Evolutionary conservation across 2,329 filamentous ascomycete species (phyloP).

Genomic region (Eutypella sp.): DNA sequence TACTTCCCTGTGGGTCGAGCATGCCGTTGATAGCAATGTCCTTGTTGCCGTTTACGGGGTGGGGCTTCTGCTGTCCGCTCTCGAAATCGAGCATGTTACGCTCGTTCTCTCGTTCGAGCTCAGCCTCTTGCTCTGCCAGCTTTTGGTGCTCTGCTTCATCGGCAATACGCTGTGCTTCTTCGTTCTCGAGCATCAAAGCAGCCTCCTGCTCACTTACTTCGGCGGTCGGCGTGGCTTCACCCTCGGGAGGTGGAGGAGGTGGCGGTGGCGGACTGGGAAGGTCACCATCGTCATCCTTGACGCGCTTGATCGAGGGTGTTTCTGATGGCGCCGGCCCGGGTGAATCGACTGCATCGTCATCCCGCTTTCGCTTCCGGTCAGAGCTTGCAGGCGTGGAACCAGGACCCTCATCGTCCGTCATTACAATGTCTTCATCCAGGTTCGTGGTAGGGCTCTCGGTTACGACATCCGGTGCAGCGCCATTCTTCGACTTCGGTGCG

Average conservation of each 20-base stretch:
- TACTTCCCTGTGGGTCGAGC: slow-evolving; percentile 2
- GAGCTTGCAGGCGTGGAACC: slow-evolving; percentile 41
- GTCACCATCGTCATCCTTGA: slow-evolving; percentile 43
- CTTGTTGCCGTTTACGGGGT: slow-evolving; percentile 14
- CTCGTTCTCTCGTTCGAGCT: slow-evolving; percentile 34
- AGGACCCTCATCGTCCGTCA: slow-evolving; percentile 39
- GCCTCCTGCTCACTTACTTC: slow-evolving; percentile 45
- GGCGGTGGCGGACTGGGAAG: slow-evolving; percentile 33
- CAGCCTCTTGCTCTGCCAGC: slow-evolving; percentile 28
- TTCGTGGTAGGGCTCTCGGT: slow-evolving; percentile 17
- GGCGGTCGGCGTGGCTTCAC: slow-evolving; percentile 28
- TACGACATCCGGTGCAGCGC: slow-evolving; percentile 12
- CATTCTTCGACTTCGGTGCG: slow-evolving; percentile 18
- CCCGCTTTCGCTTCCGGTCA: slow-evolving; percentile 62
- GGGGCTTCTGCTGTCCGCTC: slow-evolving; percentile 24
- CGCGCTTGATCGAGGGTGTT: slow-evolving; percentile 49
- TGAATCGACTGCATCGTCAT: slow-evolving; percentile 37
- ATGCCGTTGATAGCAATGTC: slow-evolving; percentile 3
- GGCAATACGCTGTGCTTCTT: slow-evolving; percentile 48
- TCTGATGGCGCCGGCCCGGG: slow-evolving; percentile 47
- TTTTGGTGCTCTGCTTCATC: slow-evolving; percentile 38
- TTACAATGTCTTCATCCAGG: slow-evolving; percentile 29
- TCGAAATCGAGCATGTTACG: slow-evolving; percentile 32
- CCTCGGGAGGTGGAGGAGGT: slow-evolving; percentile 44
- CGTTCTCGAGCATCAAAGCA: slow-evolving; percentile 47